These are phyloP conservation scores for Fusarium proliferatum DNA, from an alignment of 2,329 filamentous ascomycete species.

Conservation along the genomic window DNA sequence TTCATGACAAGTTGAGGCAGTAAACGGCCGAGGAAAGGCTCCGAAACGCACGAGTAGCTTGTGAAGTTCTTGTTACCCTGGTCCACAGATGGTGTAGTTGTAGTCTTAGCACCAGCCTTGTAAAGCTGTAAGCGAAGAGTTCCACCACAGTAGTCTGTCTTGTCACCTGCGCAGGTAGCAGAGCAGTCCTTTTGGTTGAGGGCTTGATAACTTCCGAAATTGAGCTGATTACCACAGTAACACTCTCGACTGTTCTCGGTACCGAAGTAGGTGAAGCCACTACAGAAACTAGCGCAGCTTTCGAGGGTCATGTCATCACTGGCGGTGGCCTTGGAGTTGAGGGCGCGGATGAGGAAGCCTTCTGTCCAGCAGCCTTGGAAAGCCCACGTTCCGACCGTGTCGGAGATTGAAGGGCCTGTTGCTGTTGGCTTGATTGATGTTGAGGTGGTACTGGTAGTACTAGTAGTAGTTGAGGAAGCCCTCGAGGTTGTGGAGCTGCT, in stretches of 20 bases:
- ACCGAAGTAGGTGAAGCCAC: conserved; percentile 48
- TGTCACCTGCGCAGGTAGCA: conserved; percentile 49
- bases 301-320: conserved; percentile 52
- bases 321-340: conserved; percentile 45
- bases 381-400: conserved; percentile 44
- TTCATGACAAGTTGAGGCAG: conserved; percentile 47
- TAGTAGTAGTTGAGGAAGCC: not conserved
- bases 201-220: conserved; percentile 43
- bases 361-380: conserved; percentile 55
- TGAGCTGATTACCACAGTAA: conserved; percentile 52
- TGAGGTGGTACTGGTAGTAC: not conserved
- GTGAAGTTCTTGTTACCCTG: conserved; percentile 52
- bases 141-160: conserved; percentile 51
- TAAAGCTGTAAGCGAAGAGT: conserved; percentile 50
- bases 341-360: conserved; percentile 46
- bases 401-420: conserved; percentile 42
- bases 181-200: conserved; percentile 49
- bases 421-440: conserved; percentile 18
- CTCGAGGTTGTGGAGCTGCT: not conserved
- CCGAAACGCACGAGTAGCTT: conserved; percentile 51
- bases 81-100: conserved; percentile 42
- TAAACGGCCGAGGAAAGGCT: conserved; percentile 49
- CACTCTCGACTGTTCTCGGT: conserved; percentile 53
- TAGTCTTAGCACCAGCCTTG: conserved; percentile 28
- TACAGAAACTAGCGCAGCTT: conserved; percentile 47